Conservation (phyloP, 2,329 filamentous ascomycete species). For the Xylariaceae sp. region DNA sequence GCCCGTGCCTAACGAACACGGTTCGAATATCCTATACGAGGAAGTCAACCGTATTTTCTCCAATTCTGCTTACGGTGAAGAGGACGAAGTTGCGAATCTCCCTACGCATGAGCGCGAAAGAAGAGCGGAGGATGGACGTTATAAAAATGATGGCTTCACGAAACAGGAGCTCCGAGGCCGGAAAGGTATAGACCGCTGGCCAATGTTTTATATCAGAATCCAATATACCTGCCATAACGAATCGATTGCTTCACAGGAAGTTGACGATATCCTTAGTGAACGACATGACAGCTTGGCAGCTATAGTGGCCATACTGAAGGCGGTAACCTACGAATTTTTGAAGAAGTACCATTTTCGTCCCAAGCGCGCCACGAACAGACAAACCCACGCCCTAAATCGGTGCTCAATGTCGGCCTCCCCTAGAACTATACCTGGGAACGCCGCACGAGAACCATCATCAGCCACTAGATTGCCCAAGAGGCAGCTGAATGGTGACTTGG, state of each 20-base stretch:
- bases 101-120: constrained; percentile 33
- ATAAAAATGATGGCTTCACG: constrained; percentile 43
- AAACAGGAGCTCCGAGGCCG: constrained; percentile 47
- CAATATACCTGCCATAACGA: too few species aligned
- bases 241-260: constrained; percentile 19
- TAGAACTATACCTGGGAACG: constrained; percentile 11
- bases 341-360: constrained; percentile 65
- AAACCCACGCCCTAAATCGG: not conserved
- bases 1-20: constrained; percentile 53
- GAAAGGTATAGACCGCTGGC: constrained; percentile 74
- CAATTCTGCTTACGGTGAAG: constrained; percentile 68
- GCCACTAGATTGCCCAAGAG: constrained; percentile 1
- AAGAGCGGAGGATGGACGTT: constrained; percentile 21
- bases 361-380: constrained; percentile 24
- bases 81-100: constrained; percentile 41
- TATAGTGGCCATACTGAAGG: constrained; percentile 60
- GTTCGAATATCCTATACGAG: constrained; percentile 64
- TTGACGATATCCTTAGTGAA: constrained; percentile 41
- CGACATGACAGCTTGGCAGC: constrained; percentile 45
- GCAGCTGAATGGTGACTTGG: constrained; percentile 21
- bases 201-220: constrained; percentile 82
- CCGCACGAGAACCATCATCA: constrained; percentile 8
- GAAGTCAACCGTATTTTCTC: constrained; percentile 73
- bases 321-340: constrained; percentile 69
- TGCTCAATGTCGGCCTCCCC: not conserved